phyloP scores from a whole-genome alignment of 352 stramenopile species.

The Pythium brachiatum region DNA sequence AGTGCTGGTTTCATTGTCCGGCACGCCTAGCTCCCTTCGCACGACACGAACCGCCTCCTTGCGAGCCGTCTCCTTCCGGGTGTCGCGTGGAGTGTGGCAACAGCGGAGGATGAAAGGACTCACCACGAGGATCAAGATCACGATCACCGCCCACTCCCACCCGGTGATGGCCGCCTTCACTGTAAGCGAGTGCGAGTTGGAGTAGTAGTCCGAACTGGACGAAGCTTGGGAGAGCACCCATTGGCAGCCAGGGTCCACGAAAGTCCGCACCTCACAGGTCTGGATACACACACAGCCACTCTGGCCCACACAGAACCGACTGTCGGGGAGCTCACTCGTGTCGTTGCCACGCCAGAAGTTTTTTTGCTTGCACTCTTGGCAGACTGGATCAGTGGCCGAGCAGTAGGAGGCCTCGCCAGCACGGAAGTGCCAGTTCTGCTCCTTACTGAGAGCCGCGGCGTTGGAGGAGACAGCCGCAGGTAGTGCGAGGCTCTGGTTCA shows the following conservation, averaged over 20 bases:
- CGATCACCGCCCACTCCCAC: constrained; percentile 13
- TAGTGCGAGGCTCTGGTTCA: constrained; percentile 10
- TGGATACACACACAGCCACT: constrained; percentile 22
- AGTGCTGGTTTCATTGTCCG: neutral
- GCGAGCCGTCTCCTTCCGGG: neutral
- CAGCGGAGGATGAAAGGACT: constrained; percentile 3
- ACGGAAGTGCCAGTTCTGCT: constrained; percentile 27
- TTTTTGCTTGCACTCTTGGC: constrained; percentile 20
- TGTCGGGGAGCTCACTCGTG: constrained; percentile 2
- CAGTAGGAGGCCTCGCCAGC: constrained; percentile 24
- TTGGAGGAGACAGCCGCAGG: constrained; percentile 7
- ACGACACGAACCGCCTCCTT: constrained; percentile 10
- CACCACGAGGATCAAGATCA: constrained; percentile 1
- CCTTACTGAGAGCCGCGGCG: neutral
- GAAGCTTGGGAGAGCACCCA: constrained; percentile 15
- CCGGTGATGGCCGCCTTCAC: neutral
- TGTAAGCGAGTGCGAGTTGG: neutral
- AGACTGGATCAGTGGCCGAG: constrained; percentile 11
- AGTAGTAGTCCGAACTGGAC: neutral
- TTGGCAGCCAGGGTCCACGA: constrained; percentile 15
- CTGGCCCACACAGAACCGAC: constrained; percentile 17
- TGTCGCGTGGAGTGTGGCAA: neutral
- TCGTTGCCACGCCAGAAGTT: constrained; percentile 18
- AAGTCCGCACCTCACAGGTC: constrained; percentile 19
- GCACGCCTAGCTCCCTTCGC: constrained; percentile 5